Conservation (phyloP, 192 early-diverging fungal genomes). For the Coemansia biformis region DNA sequence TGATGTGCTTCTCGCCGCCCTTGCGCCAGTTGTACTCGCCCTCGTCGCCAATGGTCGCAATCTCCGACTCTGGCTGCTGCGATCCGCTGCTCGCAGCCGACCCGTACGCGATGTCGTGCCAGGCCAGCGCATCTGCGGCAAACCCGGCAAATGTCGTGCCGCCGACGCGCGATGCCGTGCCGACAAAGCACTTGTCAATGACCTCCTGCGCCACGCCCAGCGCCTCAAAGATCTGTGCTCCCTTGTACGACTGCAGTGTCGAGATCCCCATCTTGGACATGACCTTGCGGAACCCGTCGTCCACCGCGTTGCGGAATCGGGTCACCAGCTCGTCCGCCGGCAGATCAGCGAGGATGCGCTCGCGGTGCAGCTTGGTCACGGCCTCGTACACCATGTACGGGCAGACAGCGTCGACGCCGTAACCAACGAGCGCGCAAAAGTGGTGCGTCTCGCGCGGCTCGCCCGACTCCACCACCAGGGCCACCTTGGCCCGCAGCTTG, state of each 20-base stretch:
- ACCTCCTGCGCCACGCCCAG: slow-evolving; percentile 86
- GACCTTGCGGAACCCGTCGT: slow-evolving; percentile 95
- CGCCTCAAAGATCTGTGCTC: slow-evolving; percentile 98
- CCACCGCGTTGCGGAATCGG: slow-evolving; percentile 82
- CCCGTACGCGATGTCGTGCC: slow-evolving; percentile 84
- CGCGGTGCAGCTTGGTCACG: slow-evolving; percentile 83
- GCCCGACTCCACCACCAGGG: slow-evolving; percentile 82
- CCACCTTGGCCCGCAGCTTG: slow-evolving; percentile 83
- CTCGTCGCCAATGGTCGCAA: slow-evolving; percentile 75
- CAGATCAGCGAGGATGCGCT: slow-evolving; percentile 55
- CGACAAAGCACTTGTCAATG: slow-evolving; percentile 85
- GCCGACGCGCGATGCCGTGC: slow-evolving; percentile 92
- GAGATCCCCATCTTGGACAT: slow-evolving; percentile 99
- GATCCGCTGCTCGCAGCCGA: slow-evolving; percentile 20
- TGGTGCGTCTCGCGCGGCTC: slow-evolving; percentile 97
- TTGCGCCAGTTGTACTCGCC: slow-evolving; percentile 97
- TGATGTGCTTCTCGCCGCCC: slow-evolving; percentile 88
- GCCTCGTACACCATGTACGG: slow-evolving; percentile 89
- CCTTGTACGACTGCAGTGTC: slow-evolving; percentile 95
- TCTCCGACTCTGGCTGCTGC: too few relatives aligned
- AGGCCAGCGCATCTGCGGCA: slow-evolving; percentile 78
- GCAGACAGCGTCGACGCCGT: slow-evolving; percentile 92
- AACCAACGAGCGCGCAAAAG: slow-evolving; percentile 90
- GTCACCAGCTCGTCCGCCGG: slow-evolving; percentile 64
- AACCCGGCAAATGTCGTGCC: slow-evolving; percentile 76